A percentile compares a stretch with the other conserved stretches of the same genome.
These are phyloP conservation scores for Fusarium graminum DNA, from an alignment of 2,329 filamentous ascomycete species.

Conservation along the genomic window DNA sequence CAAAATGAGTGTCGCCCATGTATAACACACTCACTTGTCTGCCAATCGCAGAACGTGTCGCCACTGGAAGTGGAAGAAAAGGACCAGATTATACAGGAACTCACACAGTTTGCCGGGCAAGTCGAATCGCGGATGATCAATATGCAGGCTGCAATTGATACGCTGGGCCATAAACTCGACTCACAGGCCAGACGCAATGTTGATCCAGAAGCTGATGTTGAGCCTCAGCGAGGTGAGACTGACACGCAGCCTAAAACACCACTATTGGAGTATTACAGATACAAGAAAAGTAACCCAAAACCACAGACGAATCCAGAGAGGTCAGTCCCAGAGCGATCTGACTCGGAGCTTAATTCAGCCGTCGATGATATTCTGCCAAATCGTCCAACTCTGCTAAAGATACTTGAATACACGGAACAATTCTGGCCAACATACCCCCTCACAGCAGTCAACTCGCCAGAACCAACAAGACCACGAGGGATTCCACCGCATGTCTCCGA, in stretches of 20 bases:
- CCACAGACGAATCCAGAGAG: not conserved
- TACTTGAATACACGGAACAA: conserved; percentile 23
- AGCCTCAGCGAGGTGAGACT: not conserved
- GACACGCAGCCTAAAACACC: not conserved
- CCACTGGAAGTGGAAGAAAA: not conserved
- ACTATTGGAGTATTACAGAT: conserved; percentile 4
- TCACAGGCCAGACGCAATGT: not conserved
- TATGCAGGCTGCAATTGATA: conserved; percentile 21
- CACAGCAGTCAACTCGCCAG: not conserved
- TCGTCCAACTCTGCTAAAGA: conserved; percentile 1
- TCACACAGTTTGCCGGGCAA: conserved; percentile 7
- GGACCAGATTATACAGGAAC: conserved; percentile 7
- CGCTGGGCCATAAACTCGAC: conserved; percentile 5
- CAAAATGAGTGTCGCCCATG: conserved; percentile 59
- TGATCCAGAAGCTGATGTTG: not conserved
- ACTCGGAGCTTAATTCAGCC: not conserved
- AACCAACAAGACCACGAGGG: not conserved
- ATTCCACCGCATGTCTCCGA: not conserved
- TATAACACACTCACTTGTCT: conserved; percentile 58
- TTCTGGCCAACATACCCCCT: conserved; percentile 43
- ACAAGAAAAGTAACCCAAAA: not conserved
- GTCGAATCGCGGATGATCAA: conserved; percentile 23
- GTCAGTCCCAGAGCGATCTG: not conserved
- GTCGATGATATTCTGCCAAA: conserved; percentile 5
- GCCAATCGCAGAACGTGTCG: conserved; percentile 57